A percentile compares a stretch with the other conserved stretches of the same genome.
Evolutionary conservation across 2,329 filamentous ascomycete species (phyloP).

Genomic region (Mycosphaerella sp.): DNA sequence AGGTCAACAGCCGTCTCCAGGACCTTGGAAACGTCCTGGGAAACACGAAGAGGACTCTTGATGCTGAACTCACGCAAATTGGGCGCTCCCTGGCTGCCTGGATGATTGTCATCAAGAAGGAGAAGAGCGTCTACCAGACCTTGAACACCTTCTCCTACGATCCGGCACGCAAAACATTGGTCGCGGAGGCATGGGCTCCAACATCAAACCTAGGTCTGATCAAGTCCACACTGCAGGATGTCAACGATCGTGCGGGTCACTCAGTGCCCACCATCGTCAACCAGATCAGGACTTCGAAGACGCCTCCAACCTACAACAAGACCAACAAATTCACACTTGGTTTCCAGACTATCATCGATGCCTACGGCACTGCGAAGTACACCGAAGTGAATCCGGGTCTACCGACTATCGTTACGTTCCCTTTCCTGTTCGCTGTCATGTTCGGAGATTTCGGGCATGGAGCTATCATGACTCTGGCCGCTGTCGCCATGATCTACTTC

Average conservation of each 20-base stretch:
- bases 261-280: constrained; percentile 99
- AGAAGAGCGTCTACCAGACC: constrained; percentile 95
- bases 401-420: constrained; percentile 93
- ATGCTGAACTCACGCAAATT: constrained; percentile 90
- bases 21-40: constrained; percentile 87
- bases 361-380: constrained; percentile 96
- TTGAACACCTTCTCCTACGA: constrained; percentile 97
- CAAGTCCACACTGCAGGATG: constrained; percentile 88
- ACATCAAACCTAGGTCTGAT: constrained; percentile 85
- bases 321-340: constrained; percentile 98
- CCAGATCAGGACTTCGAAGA: constrained; percentile 94
- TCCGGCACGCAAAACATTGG: constrained; percentile 87
- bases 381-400: constrained; percentile 94
- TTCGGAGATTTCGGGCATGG: constrained; percentile 98
- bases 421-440: constrained; percentile 99
- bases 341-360: constrained; percentile 98
- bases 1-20: constrained; percentile 87
- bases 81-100: constrained; percentile 86
- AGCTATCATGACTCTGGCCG: constrained; percentile 75
- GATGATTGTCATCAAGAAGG: constrained; percentile 97
- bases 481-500: constrained; percentile 91
- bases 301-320: constrained; percentile 92
- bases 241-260: constrained; percentile 89
- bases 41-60: constrained; percentile 91
- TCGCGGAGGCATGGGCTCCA: constrained; percentile 96